Base-by-base conservation (phyloP, 179 eudicot species). In the Actinidia polygama region DNA sequence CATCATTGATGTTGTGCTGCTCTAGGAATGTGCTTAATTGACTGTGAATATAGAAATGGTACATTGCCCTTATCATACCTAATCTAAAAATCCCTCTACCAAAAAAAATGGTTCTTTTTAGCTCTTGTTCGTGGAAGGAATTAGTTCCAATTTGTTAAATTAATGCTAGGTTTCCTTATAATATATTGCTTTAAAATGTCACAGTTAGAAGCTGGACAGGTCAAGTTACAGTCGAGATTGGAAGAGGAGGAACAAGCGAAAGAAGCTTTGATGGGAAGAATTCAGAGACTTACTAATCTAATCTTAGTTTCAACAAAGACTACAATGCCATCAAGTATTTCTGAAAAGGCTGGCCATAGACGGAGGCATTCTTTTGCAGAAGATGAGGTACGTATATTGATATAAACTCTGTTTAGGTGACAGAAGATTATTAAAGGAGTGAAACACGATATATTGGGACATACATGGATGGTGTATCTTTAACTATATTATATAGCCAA, bases 231-330 rank as follows among this genome's bases (percentile, higher is more conserved):
- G 85, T 95, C 98, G 54, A 87, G 99, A 63, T 84, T 97, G 85
- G 99, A 97, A 87, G 99, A 97, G 83, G 99, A 97, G 84, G 99
- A 97, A 84, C 98, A 97, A 87, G 99, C 95, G 81, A 97, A 97
- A 93, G 95, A 93, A 62, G 99, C 99, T 83, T 89, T 97, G 55
- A 93, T 97, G 99, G 95, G 99, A 87, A 92, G 99, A 87, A 97
- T 97, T 69, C 99, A 97, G 86, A 92, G 98, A 90, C 90, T 97
- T 81, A 97, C 98, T 57, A 97, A 97, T 81, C 88, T 97, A 80
- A 97, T 97, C 78, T 98, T 97, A 78, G 99, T 97, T 86, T 97
- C 99, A 24, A 88, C 99, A 9, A 97, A 97, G 86, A 97, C 92
- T 80, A 83, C 89, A 73, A 87, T 92, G 79, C 97, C 99, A n/a